Percentiles rank a stretch among this genome's conserved stretches.
Evolutionary conservation across 441 rosid species (phyloP).

Genomic region (Adansonia madagascariensis): DNA sequence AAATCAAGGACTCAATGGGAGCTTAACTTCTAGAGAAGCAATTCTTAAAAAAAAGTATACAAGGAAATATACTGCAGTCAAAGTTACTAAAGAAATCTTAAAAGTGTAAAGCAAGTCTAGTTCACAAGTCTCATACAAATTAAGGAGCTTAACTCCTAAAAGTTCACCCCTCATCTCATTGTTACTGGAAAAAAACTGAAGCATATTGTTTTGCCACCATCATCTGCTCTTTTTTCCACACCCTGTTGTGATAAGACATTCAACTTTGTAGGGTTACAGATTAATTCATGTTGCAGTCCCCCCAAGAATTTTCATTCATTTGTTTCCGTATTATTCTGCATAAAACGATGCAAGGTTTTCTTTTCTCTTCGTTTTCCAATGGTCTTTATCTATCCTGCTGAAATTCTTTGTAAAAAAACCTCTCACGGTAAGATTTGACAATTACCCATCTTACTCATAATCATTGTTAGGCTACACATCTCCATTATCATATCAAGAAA

Average conservation of each 20-base stretch:
- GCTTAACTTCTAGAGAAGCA: neutral
- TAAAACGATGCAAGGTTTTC: neutral
- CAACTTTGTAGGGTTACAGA: neutral
- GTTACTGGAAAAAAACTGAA: neutral
- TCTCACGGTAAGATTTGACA: constrained; percentile 6
- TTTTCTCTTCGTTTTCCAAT: constrained; percentile 11
- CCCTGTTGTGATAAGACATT: neutral
- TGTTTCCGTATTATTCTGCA: neutral
- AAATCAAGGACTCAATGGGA: constrained; percentile 10
- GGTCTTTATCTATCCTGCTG: neutral
- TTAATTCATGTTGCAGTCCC: neutral
- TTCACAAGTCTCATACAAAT: constrained; percentile 11
- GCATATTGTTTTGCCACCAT: neutral
- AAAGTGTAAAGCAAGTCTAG: neutral
- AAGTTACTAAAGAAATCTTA: constrained; percentile 15
- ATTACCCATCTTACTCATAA: neutral
- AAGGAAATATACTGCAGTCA: neutral
- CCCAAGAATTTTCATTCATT: constrained; percentile 17
- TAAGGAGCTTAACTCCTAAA: constrained; percentile 21
- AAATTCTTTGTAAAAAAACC: neutral
- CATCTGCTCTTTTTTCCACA: neutral
- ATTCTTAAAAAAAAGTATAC: neutral
- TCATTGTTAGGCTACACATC: constrained; percentile 10
- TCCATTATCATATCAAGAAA: neutral
- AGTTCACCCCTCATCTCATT: constrained; percentile 6